Conservation (phyloP, 2,329 filamentous ascomycete species). For the Setomelanomma holmii region DNA sequence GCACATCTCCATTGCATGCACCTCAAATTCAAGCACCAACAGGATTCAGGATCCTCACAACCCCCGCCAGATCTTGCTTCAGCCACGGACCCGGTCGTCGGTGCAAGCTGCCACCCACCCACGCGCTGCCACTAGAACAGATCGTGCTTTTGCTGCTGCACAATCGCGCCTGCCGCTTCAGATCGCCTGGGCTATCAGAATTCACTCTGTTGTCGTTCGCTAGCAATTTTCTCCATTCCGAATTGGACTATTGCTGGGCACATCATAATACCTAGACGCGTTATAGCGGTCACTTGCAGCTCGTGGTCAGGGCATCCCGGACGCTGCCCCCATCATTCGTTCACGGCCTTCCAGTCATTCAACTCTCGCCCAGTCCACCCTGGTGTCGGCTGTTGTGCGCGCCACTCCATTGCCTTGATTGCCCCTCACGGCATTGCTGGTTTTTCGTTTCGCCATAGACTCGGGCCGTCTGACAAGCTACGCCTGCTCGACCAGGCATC, state of each 20-base stretch:
- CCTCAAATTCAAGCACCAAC: background rate
- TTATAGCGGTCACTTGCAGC: constrained; percentile 9
- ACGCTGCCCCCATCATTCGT: constrained; percentile 14
- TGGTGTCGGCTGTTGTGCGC: constrained; percentile 17
- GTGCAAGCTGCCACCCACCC: background rate
- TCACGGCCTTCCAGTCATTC: constrained; percentile 13
- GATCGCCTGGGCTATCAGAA: background rate
- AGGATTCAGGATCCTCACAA: background rate
- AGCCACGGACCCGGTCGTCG: background rate
- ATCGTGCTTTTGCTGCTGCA: constrained; percentile 3
- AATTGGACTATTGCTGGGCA: background rate
- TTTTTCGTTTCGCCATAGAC: constrained; percentile 5
- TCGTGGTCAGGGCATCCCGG: constrained; percentile 16
- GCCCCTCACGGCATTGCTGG: constrained; percentile 13
- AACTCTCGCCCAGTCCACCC: constrained; percentile 10
- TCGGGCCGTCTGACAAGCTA: constrained; percentile 14
- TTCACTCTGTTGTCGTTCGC: background rate
- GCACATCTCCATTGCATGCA: background rate
- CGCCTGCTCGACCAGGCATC: constrained; percentile 20
- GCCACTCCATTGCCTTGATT: constrained; percentile 16
- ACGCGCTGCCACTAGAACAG: background rate
- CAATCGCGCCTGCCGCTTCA: background rate
- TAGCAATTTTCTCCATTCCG: background rate
- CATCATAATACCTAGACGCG: background rate
- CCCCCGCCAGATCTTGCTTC: background rate